These are phyloP conservation scores for Begonia loranthoides DNA, from an alignment of 306 rosid genomes.

Conservation along the genomic window DNA sequence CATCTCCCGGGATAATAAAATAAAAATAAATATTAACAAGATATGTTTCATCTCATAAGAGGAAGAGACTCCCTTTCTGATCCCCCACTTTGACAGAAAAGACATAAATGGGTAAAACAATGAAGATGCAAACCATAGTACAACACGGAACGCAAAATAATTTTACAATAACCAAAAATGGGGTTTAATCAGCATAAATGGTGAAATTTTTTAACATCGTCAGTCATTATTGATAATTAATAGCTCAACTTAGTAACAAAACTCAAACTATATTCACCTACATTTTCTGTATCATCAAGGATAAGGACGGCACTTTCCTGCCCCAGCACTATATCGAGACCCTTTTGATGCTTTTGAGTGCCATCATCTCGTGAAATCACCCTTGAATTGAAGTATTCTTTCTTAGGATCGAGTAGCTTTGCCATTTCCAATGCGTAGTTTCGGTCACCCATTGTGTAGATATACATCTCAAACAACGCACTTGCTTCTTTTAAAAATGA, in stretches of 20 bases:
- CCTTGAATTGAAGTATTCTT: slow-evolving; percentile 51
- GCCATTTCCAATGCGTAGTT: slow-evolving; percentile 89
- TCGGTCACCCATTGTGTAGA: slow-evolving; percentile 92
- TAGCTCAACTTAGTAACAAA: neutral
- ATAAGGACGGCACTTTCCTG: slow-evolving; percentile 81
- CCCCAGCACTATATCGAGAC: slow-evolving; percentile 76
- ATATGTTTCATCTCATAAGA: no score
- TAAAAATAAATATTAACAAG: no score
- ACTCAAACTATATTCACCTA: slow-evolving; percentile 20
- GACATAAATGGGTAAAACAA: no score
- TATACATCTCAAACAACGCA: slow-evolving; percentile 67
- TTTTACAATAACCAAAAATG: no score
- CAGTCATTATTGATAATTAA: no score
- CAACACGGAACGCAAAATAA: no score
- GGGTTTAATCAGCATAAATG: no score
- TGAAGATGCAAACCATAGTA: no score
- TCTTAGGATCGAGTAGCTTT: slow-evolving; percentile 69
- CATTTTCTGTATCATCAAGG: slow-evolving; percentile 87
- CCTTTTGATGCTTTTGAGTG: slow-evolving; percentile 80
- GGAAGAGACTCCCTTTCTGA: no score
- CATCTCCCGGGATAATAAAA: no score
- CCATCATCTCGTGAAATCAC: slow-evolving; percentile 94
- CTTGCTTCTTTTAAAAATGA: slow-evolving; percentile 68
- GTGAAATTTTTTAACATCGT: no score
- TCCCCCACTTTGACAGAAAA: no score